phyloP scores from a whole-genome alignment of 2,329 filamentous ascomycete genomes.

The Aspergillus tubingensis region DNA sequence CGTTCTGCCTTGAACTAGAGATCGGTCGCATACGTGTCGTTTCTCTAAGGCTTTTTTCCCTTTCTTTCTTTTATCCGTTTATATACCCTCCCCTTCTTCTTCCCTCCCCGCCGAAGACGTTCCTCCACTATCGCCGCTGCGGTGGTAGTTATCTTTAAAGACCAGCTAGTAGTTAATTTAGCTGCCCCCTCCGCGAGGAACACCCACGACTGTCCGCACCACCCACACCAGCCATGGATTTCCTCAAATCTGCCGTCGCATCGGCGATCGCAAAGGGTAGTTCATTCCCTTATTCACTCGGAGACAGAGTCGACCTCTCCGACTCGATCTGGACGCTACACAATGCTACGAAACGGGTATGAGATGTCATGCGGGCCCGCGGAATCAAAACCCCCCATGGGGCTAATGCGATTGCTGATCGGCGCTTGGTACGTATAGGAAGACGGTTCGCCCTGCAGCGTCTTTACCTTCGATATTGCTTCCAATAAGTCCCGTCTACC shows the following conservation, averaged over 20 bases:
- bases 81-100: neutral
- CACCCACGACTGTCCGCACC: constrained; percentile 6
- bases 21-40: neutral
- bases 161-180: constrained; percentile 13
- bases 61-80: neutral
- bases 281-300: constrained; percentile 88
- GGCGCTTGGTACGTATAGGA: constrained; percentile 60
- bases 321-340: constrained; percentile 95
- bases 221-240: constrained; percentile 69
- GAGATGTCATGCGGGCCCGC: constrained; percentile 19
- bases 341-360: constrained; percentile 87
- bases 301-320: constrained; percentile 87
- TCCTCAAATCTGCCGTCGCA: constrained; percentile 94
- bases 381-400: neutral
- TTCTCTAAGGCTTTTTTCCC: neutral
- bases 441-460: constrained; percentile 90
- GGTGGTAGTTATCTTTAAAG: neutral
- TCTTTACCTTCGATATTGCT: constrained; percentile 90
- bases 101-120: neutral
- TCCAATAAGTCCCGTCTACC: constrained; percentile 79
- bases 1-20: neutral
- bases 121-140: neutral
- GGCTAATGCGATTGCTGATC: constrained; percentile 16
- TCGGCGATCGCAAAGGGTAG: constrained; percentile 95
- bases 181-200: constrained; percentile 6